Conservation (phyloP, 2,329 filamentous ascomycete species). For the Verticillium tricorpus region DNA sequence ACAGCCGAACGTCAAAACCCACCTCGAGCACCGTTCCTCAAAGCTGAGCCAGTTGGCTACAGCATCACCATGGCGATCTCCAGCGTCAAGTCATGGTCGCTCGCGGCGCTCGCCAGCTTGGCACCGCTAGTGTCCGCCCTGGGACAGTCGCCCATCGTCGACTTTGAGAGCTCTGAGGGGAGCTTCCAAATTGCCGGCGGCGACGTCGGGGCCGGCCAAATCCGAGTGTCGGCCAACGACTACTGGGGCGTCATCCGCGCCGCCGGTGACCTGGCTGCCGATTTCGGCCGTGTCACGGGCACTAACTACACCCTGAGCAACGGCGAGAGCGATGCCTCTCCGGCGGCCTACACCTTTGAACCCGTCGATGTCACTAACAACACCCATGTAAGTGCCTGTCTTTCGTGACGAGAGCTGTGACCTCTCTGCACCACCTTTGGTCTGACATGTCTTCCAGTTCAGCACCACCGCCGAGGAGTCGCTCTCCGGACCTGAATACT, state of each 20-base stretch:
- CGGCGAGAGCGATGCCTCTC: conserved; percentile 28
- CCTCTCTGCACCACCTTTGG: not conserved
- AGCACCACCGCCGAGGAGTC: conserved; percentile 33
- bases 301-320: conserved; percentile 57
- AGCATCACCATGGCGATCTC: not conserved
- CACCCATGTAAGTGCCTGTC: conserved; percentile 32
- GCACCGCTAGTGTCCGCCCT: conserved; percentile 28
- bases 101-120: conserved; percentile 16
- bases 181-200: conserved; percentile 30
- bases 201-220: conserved; percentile 35
- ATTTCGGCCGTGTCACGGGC: conserved; percentile 69
- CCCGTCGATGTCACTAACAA: conserved; percentile 42
- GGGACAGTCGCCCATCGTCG: conserved; percentile 45
- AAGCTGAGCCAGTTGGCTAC: not conserved
- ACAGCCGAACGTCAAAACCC: not conserved
- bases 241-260: conserved; percentile 66
- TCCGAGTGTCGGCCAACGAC: conserved; percentile 53
- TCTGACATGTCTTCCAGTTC: conserved; percentile 27
- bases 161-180: conserved; percentile 25
- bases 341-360: conserved; percentile 35
- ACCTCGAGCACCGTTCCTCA: not conserved
- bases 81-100: conserved; percentile 8
- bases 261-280: conserved; percentile 60
- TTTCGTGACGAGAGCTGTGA: not conserved
- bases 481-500: conserved; percentile 40